Percentiles rank a stretch among this genome's conserved stretches.
Conservation (phyloP, 2,329 filamentous ascomycete genomes). For the Colletotrichum scovillei region DNA sequence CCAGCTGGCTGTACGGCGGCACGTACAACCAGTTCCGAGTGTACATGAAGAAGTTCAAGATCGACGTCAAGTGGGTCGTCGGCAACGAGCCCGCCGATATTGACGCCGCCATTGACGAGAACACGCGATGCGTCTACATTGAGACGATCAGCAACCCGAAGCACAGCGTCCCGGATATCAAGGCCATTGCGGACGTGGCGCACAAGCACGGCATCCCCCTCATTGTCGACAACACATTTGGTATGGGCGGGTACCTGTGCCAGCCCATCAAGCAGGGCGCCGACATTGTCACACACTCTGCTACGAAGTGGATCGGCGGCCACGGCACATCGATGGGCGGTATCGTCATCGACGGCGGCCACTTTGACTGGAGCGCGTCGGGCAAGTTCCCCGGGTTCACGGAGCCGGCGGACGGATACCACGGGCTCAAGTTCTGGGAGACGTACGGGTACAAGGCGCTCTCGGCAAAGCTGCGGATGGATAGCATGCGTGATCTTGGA, state of each 20-base stretch:
- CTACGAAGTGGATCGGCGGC: constrained; percentile 80
- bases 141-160: constrained; percentile 94
- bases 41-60: constrained; percentile 83
- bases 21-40: constrained; percentile 99
- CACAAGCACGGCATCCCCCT: constrained; percentile 51
- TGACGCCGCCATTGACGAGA: constrained; percentile 85
- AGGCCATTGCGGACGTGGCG: constrained; percentile 72
- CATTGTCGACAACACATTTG: constrained; percentile 76
- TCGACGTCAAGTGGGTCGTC: constrained; percentile 86
- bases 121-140: constrained; percentile 90
- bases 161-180: constrained; percentile 83
- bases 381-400: constrained; percentile 78
- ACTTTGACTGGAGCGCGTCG: constrained; percentile 78
- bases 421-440: constrained; percentile 78
- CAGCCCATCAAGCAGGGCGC: constrained; percentile 76
- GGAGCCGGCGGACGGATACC: constrained; percentile 75
- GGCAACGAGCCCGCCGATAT: constrained; percentile 85
- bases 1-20: constrained; percentile 91
- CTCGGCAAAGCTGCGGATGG: constrained; percentile 75
- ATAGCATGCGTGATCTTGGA: constrained; percentile 77
- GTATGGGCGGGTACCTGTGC: constrained; percentile 75
- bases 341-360: constrained; percentile 75
- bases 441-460: constrained; percentile 75
- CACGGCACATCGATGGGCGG: constrained; percentile 79
- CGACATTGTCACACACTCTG: constrained; percentile 78